Evolutionary conservation across 2,329 filamentous ascomycete species (phyloP).

Genomic region (Chaetomium globosum): DNA sequence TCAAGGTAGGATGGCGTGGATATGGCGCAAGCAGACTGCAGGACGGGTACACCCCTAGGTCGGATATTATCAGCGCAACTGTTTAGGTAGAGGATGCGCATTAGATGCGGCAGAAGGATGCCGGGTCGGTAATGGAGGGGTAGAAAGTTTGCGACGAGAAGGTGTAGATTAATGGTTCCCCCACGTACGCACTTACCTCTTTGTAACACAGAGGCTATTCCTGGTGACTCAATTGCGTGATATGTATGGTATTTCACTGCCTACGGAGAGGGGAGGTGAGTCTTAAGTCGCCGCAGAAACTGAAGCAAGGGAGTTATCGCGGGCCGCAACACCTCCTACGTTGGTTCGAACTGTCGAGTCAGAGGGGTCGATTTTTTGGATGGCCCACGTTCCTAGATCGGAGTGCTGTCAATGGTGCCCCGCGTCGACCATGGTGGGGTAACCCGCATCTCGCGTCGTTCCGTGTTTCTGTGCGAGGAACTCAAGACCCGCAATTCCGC

Average conservation of each 20-base stretch:
- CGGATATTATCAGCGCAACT: constrained; percentile 19
- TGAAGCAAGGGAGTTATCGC: constrained; percentile 2
- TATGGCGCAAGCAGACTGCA: constrained; percentile 31
- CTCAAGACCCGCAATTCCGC: background rate
- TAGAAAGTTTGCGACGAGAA: background rate
- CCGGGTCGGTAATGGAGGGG: constrained; percentile 22
- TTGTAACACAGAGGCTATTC: background rate
- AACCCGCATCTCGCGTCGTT: background rate
- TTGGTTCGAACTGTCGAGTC: constrained; percentile 24
- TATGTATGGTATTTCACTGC: background rate
- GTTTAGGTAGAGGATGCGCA: background rate
- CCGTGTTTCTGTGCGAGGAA: background rate
- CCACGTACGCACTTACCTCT: constrained; percentile 7
- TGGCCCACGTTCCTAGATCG: constrained; percentile 48
- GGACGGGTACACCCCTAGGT: constrained; percentile 20
- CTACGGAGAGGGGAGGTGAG: background rate
- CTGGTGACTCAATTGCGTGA: background rate
- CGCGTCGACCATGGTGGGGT: constrained; percentile 33
- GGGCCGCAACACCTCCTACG: background rate
- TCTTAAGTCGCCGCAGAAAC: background rate
- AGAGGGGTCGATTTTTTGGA: constrained; percentile 29
- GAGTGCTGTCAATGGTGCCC: constrained; percentile 40
- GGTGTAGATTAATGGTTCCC: background rate
- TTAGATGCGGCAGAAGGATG: constrained; percentile 5
- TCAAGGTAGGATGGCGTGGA: constrained; percentile 28